These are phyloP conservation scores for Colletotrichum australisinense DNA, from an alignment of 2,329 filamentous ascomycete species.

Conservation along the genomic window DNA sequence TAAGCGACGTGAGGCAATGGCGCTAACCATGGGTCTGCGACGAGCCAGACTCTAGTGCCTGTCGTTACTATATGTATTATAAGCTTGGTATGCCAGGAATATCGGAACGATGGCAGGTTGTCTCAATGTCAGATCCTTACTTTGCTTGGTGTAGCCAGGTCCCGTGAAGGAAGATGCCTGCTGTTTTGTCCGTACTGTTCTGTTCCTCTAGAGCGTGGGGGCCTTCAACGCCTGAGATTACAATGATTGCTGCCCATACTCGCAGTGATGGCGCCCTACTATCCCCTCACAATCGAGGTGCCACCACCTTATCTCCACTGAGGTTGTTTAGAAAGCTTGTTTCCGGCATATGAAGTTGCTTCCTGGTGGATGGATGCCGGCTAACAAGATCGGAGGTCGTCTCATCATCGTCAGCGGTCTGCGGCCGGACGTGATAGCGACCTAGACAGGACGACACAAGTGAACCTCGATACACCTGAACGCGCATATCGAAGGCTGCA, in stretches of 20 bases:
- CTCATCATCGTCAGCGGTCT: too few relatives aligned
- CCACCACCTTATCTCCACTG: neutral
- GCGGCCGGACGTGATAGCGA: neutral
- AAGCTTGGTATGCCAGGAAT: conserved; percentile 37
- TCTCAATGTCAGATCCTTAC: conserved; percentile 22
- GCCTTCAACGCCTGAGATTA: too few relatives aligned
- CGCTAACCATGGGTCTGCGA: conserved; percentile 36
- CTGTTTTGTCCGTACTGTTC: neutral
- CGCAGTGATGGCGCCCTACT: neutral
- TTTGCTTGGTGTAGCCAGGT: neutral
- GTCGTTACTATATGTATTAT: conserved; percentile 38
- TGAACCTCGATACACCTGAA: too few relatives aligned
- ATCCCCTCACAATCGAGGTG: neutral
- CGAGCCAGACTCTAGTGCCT: conserved; percentile 31
- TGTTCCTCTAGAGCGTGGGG: too few relatives aligned
- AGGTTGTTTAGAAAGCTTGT: conserved; percentile 22
- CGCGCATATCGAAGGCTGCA: too few relatives aligned
- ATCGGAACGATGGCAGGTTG: conserved; percentile 37
- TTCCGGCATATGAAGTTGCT: conserved; percentile 24
- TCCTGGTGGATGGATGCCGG: conserved; percentile 1
- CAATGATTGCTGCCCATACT: neutral
- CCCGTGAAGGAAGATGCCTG: neutral
- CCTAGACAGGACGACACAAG: neutral
- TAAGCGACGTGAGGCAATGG: conserved; percentile 12
- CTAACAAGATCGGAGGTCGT: neutral